These are phyloP conservation scores for Cunninghamia lanceolata DNA, from an alignment of 75 land plant species.

Conservation along the genomic window DNA sequence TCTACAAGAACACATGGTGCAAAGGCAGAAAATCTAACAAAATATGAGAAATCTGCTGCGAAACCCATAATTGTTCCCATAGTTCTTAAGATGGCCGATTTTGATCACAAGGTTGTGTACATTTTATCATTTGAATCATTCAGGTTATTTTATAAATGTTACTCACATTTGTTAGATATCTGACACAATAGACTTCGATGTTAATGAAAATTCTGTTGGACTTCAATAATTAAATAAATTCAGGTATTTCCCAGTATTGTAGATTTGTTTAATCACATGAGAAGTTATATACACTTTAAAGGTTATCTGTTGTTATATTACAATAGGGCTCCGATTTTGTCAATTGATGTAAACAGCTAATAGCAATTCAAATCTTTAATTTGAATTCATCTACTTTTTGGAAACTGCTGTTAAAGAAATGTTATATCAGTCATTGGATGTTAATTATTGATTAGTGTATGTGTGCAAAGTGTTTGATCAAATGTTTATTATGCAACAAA, in stretches of 20 bases:
- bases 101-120: conserved; percentile 84
- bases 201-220: not conserved
- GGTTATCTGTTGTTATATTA: too few species aligned
- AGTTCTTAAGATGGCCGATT: conserved; percentile 90
- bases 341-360: too few species aligned
- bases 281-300: not conserved
- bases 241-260: not conserved
- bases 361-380: too few species aligned
- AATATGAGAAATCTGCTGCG: conserved; percentile 38
- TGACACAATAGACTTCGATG: not conserved
- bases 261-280: not conserved
- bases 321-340: too few species aligned
- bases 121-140: not conserved
- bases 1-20: conserved; percentile 16
- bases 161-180: not conserved
- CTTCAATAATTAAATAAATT: not conserved
- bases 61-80: conserved; percentile 85
- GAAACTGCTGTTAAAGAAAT: too few species aligned
- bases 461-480: too few species aligned
- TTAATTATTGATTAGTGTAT: too few species aligned
- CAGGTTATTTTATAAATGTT: not conserved
- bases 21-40: conserved; percentile 13
- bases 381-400: too few species aligned
- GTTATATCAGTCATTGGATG: too few species aligned
- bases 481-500: too few species aligned